These are phyloP conservation scores for Myriosclerotinia duriaeana DNA, from an alignment of 2,329 filamentous ascomycete species.

Conservation along the genomic window DNA sequence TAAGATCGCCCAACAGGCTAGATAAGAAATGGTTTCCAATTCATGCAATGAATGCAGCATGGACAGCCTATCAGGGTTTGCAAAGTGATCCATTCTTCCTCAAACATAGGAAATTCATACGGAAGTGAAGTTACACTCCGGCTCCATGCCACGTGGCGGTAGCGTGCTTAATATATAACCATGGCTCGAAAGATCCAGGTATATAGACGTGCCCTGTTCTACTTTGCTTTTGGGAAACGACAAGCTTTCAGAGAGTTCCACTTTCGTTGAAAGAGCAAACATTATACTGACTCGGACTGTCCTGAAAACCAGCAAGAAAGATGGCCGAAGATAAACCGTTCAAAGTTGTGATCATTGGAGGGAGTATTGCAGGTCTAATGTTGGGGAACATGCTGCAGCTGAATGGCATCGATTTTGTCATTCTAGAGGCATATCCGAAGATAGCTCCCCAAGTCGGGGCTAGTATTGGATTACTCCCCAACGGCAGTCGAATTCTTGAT, in stretches of 20 bases:
- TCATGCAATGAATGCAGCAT: too few relatives aligned
- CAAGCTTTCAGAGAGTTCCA: not conserved
- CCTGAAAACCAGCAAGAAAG: not conserved
- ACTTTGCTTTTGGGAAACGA: not conserved
- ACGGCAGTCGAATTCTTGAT: slow-evolving; percentile 49
- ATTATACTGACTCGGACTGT: not conserved
- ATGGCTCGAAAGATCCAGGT: not conserved
- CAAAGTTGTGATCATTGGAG: slow-evolving; percentile 50
- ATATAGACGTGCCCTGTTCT: not conserved
- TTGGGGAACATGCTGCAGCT: slow-evolving; percentile 49
- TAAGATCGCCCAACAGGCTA: too few relatives aligned
- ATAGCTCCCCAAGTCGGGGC: slow-evolving; percentile 51
- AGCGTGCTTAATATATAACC: not conserved
- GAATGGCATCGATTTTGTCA: slow-evolving; percentile 48
- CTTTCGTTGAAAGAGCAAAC: not conserved
- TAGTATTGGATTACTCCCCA: slow-evolving; percentile 48
- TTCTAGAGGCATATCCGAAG: slow-evolving; percentile 47
- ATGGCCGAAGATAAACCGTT: slow-evolving; percentile 22
- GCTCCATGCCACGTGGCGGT: not conserved
- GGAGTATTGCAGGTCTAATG: slow-evolving; percentile 49
- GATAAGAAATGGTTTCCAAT: too few relatives aligned
- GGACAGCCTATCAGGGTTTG: too few relatives aligned
- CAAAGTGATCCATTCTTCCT: too few relatives aligned
- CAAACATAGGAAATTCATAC: too few relatives aligned
- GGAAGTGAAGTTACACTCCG: too few relatives aligned